phyloP scores from a whole-genome alignment of 2,329 filamentous ascomycete species.

The Calonectria pauciramosa region DNA sequence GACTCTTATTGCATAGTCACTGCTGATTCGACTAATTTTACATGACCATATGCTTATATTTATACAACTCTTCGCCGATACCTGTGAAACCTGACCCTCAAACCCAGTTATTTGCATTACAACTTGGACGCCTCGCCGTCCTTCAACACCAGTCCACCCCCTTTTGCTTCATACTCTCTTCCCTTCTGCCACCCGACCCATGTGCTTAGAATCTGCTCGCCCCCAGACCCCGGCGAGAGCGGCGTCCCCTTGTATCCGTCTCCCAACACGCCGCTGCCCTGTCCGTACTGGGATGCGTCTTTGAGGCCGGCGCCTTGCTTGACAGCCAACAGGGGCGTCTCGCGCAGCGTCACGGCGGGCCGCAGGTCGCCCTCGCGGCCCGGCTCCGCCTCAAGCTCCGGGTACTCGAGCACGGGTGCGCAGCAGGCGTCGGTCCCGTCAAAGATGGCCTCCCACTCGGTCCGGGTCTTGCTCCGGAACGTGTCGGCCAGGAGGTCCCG shows the following conservation, averaged over 20 bases:
- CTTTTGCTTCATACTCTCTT: slow-evolving; percentile 75
- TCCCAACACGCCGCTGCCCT: slow-evolving; percentile 75
- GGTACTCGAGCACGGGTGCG: slow-evolving; percentile 85
- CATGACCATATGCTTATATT: background rate
- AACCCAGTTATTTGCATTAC: slow-evolving; percentile 32
- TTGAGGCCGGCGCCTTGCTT: slow-evolving; percentile 55
- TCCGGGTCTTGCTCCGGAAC: slow-evolving; percentile 79
- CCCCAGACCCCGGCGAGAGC: slow-evolving; percentile 78
- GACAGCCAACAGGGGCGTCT: slow-evolving; percentile 78
- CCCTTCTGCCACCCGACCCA: slow-evolving; percentile 87
- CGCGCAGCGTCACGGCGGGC: slow-evolving; percentile 76
- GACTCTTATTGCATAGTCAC: background rate
- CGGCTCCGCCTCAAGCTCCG: slow-evolving; percentile 72
- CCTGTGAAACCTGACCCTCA: background rate
- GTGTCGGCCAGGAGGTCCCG: slow-evolving; percentile 68
- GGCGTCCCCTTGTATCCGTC: slow-evolving; percentile 74
- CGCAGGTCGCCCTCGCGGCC: slow-evolving; percentile 77
- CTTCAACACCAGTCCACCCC: slow-evolving; percentile 71
- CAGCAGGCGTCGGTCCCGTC: slow-evolving; percentile 94
- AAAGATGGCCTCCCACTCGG: slow-evolving; percentile 88
- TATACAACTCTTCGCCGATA: background rate
- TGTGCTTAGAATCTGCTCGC: slow-evolving; percentile 74
- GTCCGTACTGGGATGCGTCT: slow-evolving; percentile 64
- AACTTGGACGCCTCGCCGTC: slow-evolving; percentile 48
- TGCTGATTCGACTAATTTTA: background rate